Percentiles rank a stretch among this genome's conserved stretches.
These are phyloP conservation scores for Chaetomium cochliodes DNA, from an alignment of 495 filamentous ascomycete genomes.

Conservation along the genomic window DNA sequence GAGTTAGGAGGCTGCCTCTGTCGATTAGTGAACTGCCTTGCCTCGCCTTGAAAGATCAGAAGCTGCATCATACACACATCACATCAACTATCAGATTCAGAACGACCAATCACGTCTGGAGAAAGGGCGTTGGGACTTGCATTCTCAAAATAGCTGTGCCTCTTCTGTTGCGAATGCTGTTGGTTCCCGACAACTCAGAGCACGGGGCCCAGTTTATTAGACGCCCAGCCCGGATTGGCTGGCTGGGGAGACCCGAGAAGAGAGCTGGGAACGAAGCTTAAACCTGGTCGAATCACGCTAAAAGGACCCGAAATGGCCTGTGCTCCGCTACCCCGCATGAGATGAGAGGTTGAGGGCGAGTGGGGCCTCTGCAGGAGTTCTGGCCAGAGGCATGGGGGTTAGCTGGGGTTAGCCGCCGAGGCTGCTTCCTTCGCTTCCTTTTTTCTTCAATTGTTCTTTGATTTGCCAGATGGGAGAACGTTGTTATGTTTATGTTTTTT, in stretches of 20 bases:
- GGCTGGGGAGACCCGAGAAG: slow-evolving; percentile 7
- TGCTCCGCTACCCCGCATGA: slow-evolving; percentile 2
- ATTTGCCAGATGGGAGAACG: too few species aligned
- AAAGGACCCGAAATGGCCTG: not conserved
- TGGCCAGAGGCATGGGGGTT: not conserved
- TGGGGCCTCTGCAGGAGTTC: not conserved
- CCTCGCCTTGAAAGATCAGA: too few species aligned
- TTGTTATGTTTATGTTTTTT: too few species aligned
- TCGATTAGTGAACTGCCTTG: too few species aligned
- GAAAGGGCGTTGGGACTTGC: not conserved
- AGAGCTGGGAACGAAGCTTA: not conserved
- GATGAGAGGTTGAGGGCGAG: not conserved
- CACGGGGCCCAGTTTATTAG: slow-evolving; percentile 14
- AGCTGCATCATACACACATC: too few species aligned
- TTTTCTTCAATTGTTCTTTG: not conserved
- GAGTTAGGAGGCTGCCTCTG: too few species aligned
- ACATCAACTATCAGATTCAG: not conserved
- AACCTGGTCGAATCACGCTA: not conserved
- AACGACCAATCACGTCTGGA: not conserved
- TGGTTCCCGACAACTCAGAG: not conserved
- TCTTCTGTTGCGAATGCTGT: slow-evolving; percentile 1
- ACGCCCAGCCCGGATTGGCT: slow-evolving; percentile 15
- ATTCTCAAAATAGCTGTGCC: not conserved
- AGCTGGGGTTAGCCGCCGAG: slow-evolving; percentile 17
- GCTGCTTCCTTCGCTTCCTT: slow-evolving; percentile 5